These are phyloP conservation scores for Spergularia azorica DNA, from an alignment of 179 eudicot genomes.

Conservation along the genomic window DNA sequence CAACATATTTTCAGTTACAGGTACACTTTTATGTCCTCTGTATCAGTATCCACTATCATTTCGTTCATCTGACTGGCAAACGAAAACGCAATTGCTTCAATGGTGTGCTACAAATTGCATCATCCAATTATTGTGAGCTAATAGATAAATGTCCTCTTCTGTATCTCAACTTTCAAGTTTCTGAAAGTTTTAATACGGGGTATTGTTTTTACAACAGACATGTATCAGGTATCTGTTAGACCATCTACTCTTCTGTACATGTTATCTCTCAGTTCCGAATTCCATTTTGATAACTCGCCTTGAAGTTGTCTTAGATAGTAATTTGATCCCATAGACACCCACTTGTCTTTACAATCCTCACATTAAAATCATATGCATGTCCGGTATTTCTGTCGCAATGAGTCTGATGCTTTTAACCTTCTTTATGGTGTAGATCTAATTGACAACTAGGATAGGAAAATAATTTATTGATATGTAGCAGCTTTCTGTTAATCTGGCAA, in stretches of 20 bases:
- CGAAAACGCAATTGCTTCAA: no score
- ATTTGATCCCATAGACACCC: neutral
- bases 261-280: neutral
- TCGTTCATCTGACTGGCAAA: neutral
- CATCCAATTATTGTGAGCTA: neutral
- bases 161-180: no score
- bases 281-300: neutral
- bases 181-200: no score
- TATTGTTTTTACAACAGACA: no score
- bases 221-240: no score
- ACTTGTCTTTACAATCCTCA: neutral
- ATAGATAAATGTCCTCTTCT: no score
- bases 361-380: neutral
- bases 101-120: neutral
- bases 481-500: neutral
- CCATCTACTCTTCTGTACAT: no score
- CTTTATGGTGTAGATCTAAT: neutral
- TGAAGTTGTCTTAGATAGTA: neutral
- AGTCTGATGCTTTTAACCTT: neutral
- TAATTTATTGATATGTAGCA: neutral
- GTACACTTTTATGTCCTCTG: constrained; percentile 37
- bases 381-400: neutral
- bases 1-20: constrained; percentile 96
- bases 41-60: neutral
- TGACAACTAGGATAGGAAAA: neutral